A percentile compares a stretch with the other conserved stretches of the same genome.
phyloP scores from a whole-genome alignment of 2,329 filamentous ascomycete genomes.

The Paradendryphiella salina region DNA sequence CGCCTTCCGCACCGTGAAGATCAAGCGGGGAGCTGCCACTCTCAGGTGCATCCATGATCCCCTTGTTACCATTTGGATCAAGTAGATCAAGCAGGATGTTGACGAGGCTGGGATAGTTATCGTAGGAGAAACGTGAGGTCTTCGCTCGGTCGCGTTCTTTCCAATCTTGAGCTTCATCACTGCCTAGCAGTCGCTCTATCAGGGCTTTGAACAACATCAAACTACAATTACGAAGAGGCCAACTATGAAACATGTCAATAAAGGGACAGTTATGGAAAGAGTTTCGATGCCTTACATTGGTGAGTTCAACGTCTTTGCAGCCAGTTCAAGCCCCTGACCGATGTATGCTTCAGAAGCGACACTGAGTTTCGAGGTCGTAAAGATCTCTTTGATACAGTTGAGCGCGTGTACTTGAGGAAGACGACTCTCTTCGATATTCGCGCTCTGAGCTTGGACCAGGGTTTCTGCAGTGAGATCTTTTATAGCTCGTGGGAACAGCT shows the following conservation, averaged over 20 bases:
- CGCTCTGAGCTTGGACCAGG: constrained; percentile 56
- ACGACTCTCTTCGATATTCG: constrained; percentile 59
- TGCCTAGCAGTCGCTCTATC: constrained; percentile 77
- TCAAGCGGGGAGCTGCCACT: constrained; percentile 36
- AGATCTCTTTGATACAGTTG: constrained; percentile 90
- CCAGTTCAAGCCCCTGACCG: constrained; percentile 74
- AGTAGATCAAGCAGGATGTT: constrained; percentile 67
- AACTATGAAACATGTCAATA: constrained; percentile 54
- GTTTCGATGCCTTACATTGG: constrained; percentile 62
- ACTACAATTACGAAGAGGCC: constrained; percentile 94
- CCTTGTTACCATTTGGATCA: constrained; percentile 33
- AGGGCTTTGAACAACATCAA: constrained; percentile 85
- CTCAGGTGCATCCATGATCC: constrained; percentile 29
- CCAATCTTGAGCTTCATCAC: constrained; percentile 66
- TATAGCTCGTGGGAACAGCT: constrained; percentile 67
- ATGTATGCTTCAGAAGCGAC: constrained; percentile 74
- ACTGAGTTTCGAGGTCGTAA: constrained; percentile 78
- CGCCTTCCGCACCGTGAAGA: constrained; percentile 60
- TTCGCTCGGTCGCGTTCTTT: constrained; percentile 50
- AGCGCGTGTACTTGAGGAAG: constrained; percentile 92
- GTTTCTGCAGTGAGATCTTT: constrained; percentile 64
- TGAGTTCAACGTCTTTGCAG: constrained; percentile 76
- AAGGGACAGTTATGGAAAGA: neutral
- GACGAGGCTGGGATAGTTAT: constrained; percentile 68
- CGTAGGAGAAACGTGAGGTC: constrained; percentile 65